phyloP scores from a whole-genome alignment of 352 stramenopile genomes.

The Phytopythium boreale region DNA sequence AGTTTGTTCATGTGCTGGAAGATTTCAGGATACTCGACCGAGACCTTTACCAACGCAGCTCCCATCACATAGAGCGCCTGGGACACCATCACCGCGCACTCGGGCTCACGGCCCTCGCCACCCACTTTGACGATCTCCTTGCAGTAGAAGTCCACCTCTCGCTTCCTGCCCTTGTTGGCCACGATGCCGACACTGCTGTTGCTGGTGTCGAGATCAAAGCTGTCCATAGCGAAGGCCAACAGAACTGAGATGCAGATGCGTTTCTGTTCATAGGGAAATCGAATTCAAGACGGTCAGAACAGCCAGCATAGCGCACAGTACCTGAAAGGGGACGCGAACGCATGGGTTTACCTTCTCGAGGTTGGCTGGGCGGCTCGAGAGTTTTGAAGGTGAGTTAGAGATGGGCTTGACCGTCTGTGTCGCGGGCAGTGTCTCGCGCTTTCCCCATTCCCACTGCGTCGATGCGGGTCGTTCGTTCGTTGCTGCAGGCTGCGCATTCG shows the following conservation, averaged over 20 bases:
- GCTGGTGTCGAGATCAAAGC: conserved; percentile 25
- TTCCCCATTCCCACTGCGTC: not conserved
- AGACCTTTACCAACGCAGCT: conserved; percentile 34
- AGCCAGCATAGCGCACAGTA: not conserved
- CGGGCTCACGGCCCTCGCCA: conserved; percentile 3
- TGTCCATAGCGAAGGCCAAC: conserved; percentile 30
- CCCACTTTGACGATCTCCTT: conserved; percentile 57
- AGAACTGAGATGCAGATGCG: conserved; percentile 14
- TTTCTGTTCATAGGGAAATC: not conserved
- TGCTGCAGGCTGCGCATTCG: not conserved
- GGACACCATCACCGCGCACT: conserved; percentile 26
- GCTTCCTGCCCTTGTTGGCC: conserved; percentile 45
- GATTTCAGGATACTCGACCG: conserved; percentile 45
- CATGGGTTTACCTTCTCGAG: not conserved
- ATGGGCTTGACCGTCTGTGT: not conserved
- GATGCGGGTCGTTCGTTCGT: not conserved
- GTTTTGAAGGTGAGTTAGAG: not conserved
- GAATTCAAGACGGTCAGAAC: not conserved
- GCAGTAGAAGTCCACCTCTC: conserved; percentile 73
- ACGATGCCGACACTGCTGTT: conserved; percentile 10
- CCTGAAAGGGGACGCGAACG: not conserved
- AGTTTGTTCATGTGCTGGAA: conserved; percentile 48
- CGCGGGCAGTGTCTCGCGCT: not conserved
- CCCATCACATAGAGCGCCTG: conserved; percentile 53
- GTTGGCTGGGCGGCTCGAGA: not conserved